These are phyloP conservation scores for Lepidium aucheri DNA, from an alignment of 345 rosid species.

Conservation along the genomic window DNA sequence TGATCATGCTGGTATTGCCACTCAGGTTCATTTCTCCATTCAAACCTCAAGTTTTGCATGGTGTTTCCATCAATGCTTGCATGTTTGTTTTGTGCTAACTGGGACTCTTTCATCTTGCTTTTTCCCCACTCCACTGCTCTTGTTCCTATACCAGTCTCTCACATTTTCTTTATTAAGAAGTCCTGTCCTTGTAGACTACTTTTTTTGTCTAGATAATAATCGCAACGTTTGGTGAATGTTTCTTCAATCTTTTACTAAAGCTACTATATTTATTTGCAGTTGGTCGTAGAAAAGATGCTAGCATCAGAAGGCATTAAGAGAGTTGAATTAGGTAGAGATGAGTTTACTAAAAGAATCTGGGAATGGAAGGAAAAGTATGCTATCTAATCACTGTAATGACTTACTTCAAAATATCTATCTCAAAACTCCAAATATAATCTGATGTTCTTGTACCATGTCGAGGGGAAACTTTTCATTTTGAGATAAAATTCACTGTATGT, in stretches of 20 bases:
- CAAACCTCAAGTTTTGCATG: constrained; percentile 6
- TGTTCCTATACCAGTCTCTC: background rate
- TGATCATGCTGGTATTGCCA: constrained; percentile 98
- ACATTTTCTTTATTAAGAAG: background rate
- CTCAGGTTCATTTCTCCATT: constrained; percentile 55
- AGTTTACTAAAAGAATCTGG: constrained; percentile 88
- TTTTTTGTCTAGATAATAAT: background rate
- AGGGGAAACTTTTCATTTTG: background rate
- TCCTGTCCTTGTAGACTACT: background rate
- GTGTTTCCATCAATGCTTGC: background rate
- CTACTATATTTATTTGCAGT: constrained; percentile 35
- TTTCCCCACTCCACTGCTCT: background rate
- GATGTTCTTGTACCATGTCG: background rate
- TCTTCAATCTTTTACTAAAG: constrained; percentile 13
- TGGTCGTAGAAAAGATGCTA: constrained; percentile 96
- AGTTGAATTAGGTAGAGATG: constrained; percentile 72
- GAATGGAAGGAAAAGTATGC: constrained; percentile 95
- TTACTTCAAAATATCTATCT: background rate
- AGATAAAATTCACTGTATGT: background rate
- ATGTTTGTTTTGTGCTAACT: background rate
- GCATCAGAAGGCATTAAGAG: constrained; percentile 87
- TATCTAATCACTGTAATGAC: constrained; percentile 8
- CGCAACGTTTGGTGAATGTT: background rate
- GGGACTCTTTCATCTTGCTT: background rate
- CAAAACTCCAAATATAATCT: too few species aligned